Percentiles rank a stretch among this genome's conserved stretches.
These are phyloP conservation scores for Fraxinus angustifolia DNA, from an alignment of 305 asterid genomes.

Conservation along the genomic window DNA sequence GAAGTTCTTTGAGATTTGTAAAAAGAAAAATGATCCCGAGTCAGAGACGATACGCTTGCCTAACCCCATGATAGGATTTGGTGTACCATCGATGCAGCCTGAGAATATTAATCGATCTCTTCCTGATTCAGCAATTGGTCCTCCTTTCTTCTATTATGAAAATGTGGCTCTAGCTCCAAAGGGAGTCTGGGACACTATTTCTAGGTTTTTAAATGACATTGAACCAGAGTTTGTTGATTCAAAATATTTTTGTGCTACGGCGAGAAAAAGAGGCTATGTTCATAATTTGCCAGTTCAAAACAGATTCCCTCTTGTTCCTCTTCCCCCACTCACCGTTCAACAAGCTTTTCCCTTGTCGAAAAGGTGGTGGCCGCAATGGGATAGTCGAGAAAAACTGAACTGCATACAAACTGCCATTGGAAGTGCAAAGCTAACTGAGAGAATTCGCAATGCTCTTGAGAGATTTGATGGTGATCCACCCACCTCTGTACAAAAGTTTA, in stretches of 20 bases:
- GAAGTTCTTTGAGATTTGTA: slow-evolving; percentile 33
- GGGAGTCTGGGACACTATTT: slow-evolving; percentile 89
- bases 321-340: slow-evolving; percentile 64
- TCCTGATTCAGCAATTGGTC: slow-evolving; percentile 64
- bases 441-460: slow-evolving; percentile 72
- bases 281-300: slow-evolving; percentile 72
- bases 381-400: slow-evolving; percentile 61
- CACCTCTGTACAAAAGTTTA: slow-evolving; percentile 33
- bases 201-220: slow-evolving; percentile 52
- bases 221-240: slow-evolving; percentile 90
- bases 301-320: slow-evolving; percentile 68
- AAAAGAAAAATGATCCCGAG: slow-evolving; percentile 36
- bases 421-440: slow-evolving; percentile 69
- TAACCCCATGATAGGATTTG: slow-evolving; percentile 83
- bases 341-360: slow-evolving; percentile 77
- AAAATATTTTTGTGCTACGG: slow-evolving; percentile 69
- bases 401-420: slow-evolving; percentile 82
- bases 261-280: slow-evolving; percentile 81
- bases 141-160: slow-evolving; percentile 83
- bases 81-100: slow-evolving; percentile 47
- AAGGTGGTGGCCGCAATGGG: slow-evolving; percentile 97
- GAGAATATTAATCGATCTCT: slow-evolving; percentile 38
- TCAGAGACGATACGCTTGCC: slow-evolving; percentile 61
- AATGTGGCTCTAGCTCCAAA: slow-evolving; percentile 91
- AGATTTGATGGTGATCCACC: slow-evolving; percentile 61